A percentile compares a stretch with the other conserved stretches of the same genome.
These are phyloP conservation scores for Funneliformis mosseae DNA, from an alignment of 192 early-diverging fungal species.

Conservation along the genomic window DNA sequence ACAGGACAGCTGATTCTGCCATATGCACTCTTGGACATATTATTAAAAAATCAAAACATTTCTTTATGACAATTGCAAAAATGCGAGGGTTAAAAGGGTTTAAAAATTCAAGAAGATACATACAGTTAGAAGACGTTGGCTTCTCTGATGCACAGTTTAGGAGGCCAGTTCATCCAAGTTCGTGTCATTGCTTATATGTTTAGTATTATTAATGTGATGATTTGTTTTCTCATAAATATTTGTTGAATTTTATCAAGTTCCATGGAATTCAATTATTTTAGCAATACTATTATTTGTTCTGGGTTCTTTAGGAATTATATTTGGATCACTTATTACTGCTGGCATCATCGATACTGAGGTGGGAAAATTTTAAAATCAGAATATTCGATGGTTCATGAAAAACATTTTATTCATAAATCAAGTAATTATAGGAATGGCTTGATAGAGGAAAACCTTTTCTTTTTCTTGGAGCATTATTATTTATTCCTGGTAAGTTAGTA, in stretches of 20 bases:
- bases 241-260: constrained; percentile 39
- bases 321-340: constrained; percentile 54
- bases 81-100: constrained; percentile 9
- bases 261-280: constrained; percentile 58
- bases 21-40: no score
- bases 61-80: background rate
- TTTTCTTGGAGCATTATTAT: constrained; percentile 58
- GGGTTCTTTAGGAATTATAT: constrained; percentile 48
- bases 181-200: background rate
- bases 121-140: background rate
- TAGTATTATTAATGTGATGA: background rate
- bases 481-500: constrained; percentile 52
- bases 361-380: constrained; percentile 9
- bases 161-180: constrained; percentile 1
- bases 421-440: constrained; percentile 46
- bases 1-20: no score
- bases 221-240: background rate
- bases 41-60: background rate
- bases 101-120: constrained; percentile 6
- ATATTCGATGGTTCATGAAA: background rate
- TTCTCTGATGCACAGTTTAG: constrained; percentile 19
- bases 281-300: constrained; percentile 49
- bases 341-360: constrained; percentile 52
- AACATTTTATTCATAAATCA: background rate
- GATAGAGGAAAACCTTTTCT: constrained; percentile 57